Evolutionary conservation across 768 basidiomycete genomes (phyloP), one percentile per base, ranked within the genome.

Genomic region (Lanmaoa pseudosensibilis): DNA sequence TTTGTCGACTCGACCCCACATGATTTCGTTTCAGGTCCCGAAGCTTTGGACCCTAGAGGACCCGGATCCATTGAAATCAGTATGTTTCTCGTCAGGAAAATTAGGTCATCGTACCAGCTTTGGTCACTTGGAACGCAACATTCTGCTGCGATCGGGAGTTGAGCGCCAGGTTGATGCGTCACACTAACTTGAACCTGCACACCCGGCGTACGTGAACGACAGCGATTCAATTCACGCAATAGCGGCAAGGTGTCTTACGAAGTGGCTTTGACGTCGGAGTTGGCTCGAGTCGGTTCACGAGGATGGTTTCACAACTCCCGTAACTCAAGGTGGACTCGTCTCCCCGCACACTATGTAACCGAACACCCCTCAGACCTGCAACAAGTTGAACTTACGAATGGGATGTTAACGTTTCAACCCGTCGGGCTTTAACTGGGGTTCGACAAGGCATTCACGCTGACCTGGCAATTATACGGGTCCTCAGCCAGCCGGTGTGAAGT

Each of bases 261-360:
- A 43, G 6, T 15, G 5, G 13, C 1, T 15, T 23, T 0, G 4
- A 43, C 21, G n/a, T 0, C 0, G 18, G 8, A 13, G 11, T 1
- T 15, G 19, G 11, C 21, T 21, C 4, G 40, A n/a, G n/a, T n/a
- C n/a, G n/a, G 21, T 41, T 41, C 12, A 0, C 1, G 13, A 41
- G 1, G 19, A 4, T 6, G 4, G 3, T 0, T 15, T 12, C 0
- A 15, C 40, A 41, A 23, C 7, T 23, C 41, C 2, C 0, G 16
- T 25, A 43, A 25, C 2, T 25, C 23, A 2, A 0, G 3, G 8
- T 3, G 15, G 0, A 10, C 4, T 1, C 8, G 4, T 0, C 0
- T 2, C 21, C 15, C 38, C n/a, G 38, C n/a, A 39, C 18, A 39
- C 4, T 5, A 11, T n/a, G n/a, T n/a, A 18, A 39, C 8, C 10